Conservation (phyloP, 768 basidiomycete species). For the Lactarius sp. region DNA sequence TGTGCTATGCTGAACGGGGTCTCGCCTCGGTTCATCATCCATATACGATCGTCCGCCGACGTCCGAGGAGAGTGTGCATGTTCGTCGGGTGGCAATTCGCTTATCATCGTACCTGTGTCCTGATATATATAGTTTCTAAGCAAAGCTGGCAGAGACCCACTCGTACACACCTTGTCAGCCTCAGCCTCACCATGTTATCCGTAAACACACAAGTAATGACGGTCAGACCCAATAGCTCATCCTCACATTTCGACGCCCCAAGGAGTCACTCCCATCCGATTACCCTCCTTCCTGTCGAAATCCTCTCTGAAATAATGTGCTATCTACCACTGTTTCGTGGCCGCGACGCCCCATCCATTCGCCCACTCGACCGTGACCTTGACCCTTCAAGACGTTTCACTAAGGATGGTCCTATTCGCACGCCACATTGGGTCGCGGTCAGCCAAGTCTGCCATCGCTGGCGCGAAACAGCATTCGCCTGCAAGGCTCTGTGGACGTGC, state of each 20-base stretch:
- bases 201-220: neutral
- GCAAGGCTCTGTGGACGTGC: conserved; percentile 19
- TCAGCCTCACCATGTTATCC: neutral
- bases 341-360: conserved; percentile 14
- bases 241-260: neutral
- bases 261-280: neutral
- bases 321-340: conserved; percentile 17
- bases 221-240: no score
- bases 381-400: conserved; percentile 18
- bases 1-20: no score
- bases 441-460: conserved; percentile 21
- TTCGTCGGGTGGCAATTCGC: neutral
- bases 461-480: conserved; percentile 18
- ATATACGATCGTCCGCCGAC: neutral
- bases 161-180: neutral
- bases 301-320: conserved; percentile 21
- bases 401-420: conserved; percentile 14
- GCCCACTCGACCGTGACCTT: conserved; percentile 7
- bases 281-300: conserved; percentile 11
- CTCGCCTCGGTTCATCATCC: no score
- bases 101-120: no score
- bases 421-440: conserved; percentile 23
- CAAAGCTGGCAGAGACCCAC: neutral
- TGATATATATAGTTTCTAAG: neutral
- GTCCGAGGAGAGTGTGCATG: neutral